A percentile compares a stretch with the other conserved stretches of the same genome.
phyloP scores from a whole-genome alignment of 192 early-diverging fungal genomes.

The Allomyces macrogynus region DNA sequence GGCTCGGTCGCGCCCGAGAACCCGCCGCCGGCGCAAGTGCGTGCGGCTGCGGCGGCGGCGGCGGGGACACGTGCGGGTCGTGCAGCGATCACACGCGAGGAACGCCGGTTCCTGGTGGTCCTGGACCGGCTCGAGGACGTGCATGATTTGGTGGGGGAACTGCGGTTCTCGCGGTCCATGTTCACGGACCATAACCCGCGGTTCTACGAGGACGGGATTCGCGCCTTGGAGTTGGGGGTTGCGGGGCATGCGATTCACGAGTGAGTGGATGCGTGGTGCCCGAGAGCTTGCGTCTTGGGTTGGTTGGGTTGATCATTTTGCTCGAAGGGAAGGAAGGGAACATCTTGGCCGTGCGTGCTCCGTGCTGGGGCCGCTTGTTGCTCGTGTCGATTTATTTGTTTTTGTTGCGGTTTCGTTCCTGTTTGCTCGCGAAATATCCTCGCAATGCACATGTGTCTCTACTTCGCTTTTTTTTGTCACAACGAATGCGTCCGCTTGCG shows the following conservation, averaged over 20 bases:
- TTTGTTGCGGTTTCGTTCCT: too few relatives aligned
- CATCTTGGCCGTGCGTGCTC: too few relatives aligned
- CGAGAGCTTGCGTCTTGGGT: not conserved
- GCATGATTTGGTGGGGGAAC: conserved; percentile 50
- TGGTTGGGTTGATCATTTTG: not conserved
- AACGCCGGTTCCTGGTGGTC: conserved; percentile 21
- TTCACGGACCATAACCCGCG: conserved; percentile 55
- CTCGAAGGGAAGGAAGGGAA: not conserved
- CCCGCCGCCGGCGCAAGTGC: conserved; percentile 3
- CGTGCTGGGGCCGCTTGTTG: too few relatives aligned
- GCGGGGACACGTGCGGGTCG: conserved; percentile 1
- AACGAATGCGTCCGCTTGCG: too few relatives aligned
- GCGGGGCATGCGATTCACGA: not conserved
- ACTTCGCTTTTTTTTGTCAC: too few relatives aligned
- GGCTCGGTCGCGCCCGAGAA: conserved; percentile 4
- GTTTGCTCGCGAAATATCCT: too few relatives aligned
- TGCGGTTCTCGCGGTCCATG: conserved; percentile 60
- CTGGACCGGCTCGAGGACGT: conserved; percentile 54
- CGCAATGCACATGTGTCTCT: too few relatives aligned
- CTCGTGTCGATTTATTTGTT: too few relatives aligned
- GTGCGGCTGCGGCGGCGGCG: conserved; percentile 3
- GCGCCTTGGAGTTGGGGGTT: conserved; percentile 6
- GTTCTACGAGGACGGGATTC: conserved; percentile 39
- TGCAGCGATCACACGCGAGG: conserved; percentile 14
- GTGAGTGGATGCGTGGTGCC: not conserved